Evolutionary conservation across 495 filamentous ascomycete genomes (phyloP).

Genomic region (Talaromyces nanjingensis): DNA sequence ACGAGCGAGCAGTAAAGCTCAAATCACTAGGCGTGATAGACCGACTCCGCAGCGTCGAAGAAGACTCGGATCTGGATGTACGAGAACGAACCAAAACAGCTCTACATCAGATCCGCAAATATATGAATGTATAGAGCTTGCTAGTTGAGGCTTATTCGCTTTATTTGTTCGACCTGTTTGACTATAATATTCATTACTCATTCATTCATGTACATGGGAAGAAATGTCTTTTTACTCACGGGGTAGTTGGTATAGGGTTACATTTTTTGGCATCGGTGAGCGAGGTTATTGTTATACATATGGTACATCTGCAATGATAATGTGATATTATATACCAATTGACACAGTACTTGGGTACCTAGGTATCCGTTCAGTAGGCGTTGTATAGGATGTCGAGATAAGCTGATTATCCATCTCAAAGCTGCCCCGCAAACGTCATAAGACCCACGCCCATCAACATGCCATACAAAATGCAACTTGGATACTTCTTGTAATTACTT

Average conservation of each 20-base stretch:
- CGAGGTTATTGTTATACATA: background rate
- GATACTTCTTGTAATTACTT: background rate
- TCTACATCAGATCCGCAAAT: constrained; percentile 51
- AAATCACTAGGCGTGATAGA: constrained; percentile 63
- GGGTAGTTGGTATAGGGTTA: background rate
- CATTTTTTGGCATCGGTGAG: constrained; percentile 5
- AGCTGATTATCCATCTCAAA: constrained; percentile 18
- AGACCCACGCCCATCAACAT: background rate
- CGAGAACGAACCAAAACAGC: constrained; percentile 77
- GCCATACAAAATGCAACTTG: constrained; percentile 8
- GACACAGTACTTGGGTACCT: no score
- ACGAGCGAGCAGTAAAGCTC: constrained; percentile 59
- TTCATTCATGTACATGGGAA: constrained; percentile 1
- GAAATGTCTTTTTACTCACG: background rate
- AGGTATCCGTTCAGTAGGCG: no score
- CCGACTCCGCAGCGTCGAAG: constrained; percentile 54
- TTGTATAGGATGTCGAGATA: no score
- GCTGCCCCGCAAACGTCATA: constrained; percentile 17
- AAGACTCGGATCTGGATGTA: constrained; percentile 77
- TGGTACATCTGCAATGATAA: background rate
- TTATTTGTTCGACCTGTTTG: background rate
- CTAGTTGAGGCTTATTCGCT: background rate
- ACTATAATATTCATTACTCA: background rate
- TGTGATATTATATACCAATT: no score
- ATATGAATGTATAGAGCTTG: constrained; percentile 13